A percentile compares a stretch with the other conserved stretches of the same genome.
Conservation (phyloP, 1,139 yeast genomes). For the Spathaspora sp. region DNA sequence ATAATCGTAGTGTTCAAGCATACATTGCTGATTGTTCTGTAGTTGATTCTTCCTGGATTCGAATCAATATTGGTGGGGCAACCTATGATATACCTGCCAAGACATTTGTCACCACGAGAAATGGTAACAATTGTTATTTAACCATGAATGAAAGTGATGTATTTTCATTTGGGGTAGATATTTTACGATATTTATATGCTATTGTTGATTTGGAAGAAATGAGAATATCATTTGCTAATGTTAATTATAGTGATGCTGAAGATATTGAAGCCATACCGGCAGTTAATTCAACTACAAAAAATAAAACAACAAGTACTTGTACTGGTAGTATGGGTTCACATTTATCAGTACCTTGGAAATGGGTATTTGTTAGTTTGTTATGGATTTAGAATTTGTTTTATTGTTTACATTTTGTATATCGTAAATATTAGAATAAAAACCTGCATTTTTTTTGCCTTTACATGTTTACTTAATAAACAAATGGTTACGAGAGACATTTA, state of each 20-base stretch:
- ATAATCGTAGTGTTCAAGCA: not conserved
- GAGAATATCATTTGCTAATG: conserved; percentile 26
- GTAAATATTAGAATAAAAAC: too few relatives aligned
- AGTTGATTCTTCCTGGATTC: not conserved
- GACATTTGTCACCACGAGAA: not conserved
- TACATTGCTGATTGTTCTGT: not conserved
- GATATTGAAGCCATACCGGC: not conserved
- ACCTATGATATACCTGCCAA: not conserved
- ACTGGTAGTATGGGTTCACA: not conserved
- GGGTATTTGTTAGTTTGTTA: not conserved
- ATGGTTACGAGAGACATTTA: too few relatives aligned
- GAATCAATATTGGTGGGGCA: not conserved
- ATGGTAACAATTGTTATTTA: not conserved
- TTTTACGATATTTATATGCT: conserved; percentile 30
- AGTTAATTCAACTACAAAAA: not conserved
- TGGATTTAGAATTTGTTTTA: not conserved
- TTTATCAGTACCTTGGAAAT: not conserved
- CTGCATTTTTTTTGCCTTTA: too few relatives aligned
- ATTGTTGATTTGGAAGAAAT: conserved; percentile 29
- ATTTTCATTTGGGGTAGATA: conserved; percentile 25
- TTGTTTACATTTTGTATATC: too few relatives aligned
- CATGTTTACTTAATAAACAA: too few relatives aligned
- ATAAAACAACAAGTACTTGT: not conserved
- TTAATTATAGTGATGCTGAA: conserved; percentile 16
- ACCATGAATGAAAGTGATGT: not conserved